Evolutionary conservation across 495 filamentous ascomycete species (phyloP), one percentile per base, ranked within the genome.

Genomic region (Xylaria palmicola): DNA sequence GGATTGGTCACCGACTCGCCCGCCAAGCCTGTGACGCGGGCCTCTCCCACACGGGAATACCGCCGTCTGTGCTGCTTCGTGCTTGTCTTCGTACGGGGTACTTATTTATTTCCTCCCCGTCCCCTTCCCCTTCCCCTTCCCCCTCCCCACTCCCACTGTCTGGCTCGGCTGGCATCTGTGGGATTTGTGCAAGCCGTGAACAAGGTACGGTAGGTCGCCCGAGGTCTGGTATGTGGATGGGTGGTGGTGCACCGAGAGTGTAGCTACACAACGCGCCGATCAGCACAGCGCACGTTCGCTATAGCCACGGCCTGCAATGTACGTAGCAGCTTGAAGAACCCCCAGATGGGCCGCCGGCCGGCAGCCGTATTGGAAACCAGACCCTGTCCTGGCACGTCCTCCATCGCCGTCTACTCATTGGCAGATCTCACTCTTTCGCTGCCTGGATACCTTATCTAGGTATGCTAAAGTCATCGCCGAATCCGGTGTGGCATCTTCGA

Each of bases 21-120:
- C 53, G 53, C 53, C 53, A 56, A 56, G 53, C 24, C 39, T 56
- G 53, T 34, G 39, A 43, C 39, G 53, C 53, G 53, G 51, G 36
- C 7, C 24, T 29, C 24, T 40, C 49, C 15, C 41, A 36, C 51
- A 40, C 51, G 51, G 36, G 39, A 43, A 55, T 30, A n/a, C 13
- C 12, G 12, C 4, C 17, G 17, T 3, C 6, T 41, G 17, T n/a
- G 4, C 12, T 8, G 15, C 15, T 41, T 3, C 4, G 39, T 41
- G 10, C n/a, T 34, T 10, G 6, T 10, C 32, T 6, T 34, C 32
- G 6, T 10, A 34, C 36, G n/a, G 17, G 29, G 36, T 36, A 32
- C 30, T 15, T 12, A 12, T 7, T 7, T 20, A 19, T 19, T 20
- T 44, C 17, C 41, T 44, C 22, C 22, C 22, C 41, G 19, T 19